Evolutionary conservation across 805 yeast species (phyloP).

Genomic region (Scheffersomyces ergatensis): DNA sequence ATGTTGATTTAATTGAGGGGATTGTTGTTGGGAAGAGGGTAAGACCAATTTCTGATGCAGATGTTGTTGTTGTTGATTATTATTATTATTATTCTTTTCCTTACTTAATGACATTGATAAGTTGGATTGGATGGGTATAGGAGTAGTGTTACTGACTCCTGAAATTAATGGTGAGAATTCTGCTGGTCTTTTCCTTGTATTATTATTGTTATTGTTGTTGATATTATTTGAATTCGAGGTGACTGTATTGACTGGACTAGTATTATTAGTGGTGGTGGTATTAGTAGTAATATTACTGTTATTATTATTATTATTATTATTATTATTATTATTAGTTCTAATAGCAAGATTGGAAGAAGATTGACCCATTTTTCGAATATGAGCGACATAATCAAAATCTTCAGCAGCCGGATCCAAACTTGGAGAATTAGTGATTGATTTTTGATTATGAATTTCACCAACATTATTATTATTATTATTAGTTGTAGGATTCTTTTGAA

Average conservation of each 20-base stretch:
- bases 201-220: background rate
- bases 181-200: constrained; percentile 16
- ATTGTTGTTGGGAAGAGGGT: constrained; percentile 1
- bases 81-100: background rate
- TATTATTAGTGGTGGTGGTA: background rate
- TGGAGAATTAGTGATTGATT: constrained; percentile 1
- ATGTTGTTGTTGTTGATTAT: constrained; percentile 2
- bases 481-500: background rate
- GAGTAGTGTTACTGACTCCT: background rate
- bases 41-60: constrained; percentile 1
- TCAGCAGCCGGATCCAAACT: constrained; percentile 44
- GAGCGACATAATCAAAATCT: constrained; percentile 65
- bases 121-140: background rate
- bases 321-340: background rate
- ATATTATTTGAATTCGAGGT: background rate
- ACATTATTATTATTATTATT: background rate
- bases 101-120: background rate
- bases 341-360: constrained; percentile 10
- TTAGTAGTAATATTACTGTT: background rate
- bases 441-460: background rate
- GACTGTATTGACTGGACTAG: constrained; percentile 1
- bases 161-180: constrained; percentile 13
- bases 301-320: too few relatives aligned
- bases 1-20: background rate
- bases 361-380: constrained; percentile 55